Percentiles rank a stretch among this genome's conserved stretches.
Conservation (phyloP, 352 stramenopile genomes). For the Globisporangium recalcitrans region DNA sequence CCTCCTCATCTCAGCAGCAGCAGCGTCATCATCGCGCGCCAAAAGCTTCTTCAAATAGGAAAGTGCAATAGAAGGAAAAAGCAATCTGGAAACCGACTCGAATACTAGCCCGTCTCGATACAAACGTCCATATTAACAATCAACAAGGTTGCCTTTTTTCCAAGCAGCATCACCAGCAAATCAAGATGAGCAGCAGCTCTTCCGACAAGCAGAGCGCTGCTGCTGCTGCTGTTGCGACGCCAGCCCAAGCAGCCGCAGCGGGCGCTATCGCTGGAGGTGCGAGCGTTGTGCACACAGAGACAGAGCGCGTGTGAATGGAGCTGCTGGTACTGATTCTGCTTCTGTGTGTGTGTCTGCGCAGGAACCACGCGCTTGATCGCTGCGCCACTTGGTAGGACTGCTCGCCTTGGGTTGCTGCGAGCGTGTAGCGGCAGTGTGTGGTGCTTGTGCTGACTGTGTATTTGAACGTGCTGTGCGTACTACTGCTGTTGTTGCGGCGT, state of each 20-base stretch:
- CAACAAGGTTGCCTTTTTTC: neutral
- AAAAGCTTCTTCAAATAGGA: constrained; percentile 8
- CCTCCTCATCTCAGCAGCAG: neutral
- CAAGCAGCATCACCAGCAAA: neutral
- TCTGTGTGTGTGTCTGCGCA: constrained; percentile 14
- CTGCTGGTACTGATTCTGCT: neutral
- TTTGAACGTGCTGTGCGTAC: neutral
- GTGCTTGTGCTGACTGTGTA: constrained; percentile 9
- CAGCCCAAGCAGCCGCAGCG: constrained; percentile 47
- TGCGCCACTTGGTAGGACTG: constrained; percentile 49
- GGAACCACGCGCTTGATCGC: constrained; percentile 59
- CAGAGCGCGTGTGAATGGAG: neutral
- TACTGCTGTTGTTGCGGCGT: neutral
- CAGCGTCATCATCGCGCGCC: neutral
- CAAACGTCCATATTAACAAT: constrained; percentile 8
- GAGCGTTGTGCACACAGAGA: neutral
- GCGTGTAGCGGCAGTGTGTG: neutral
- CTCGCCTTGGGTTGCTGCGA: neutral
- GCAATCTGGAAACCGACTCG: neutral
- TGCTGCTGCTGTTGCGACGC: constrained; percentile 24
- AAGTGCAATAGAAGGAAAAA: constrained; percentile 14
- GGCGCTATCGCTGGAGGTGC: constrained; percentile 61
- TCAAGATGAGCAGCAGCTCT: neutral
- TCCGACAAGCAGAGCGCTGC: constrained; percentile 12
- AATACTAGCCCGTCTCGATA: neutral